Evolutionary conservation across 768 basidiomycete genomes (phyloP), one percentile per base, ranked within the genome.

Genomic region (Dentipellis sp.): DNA sequence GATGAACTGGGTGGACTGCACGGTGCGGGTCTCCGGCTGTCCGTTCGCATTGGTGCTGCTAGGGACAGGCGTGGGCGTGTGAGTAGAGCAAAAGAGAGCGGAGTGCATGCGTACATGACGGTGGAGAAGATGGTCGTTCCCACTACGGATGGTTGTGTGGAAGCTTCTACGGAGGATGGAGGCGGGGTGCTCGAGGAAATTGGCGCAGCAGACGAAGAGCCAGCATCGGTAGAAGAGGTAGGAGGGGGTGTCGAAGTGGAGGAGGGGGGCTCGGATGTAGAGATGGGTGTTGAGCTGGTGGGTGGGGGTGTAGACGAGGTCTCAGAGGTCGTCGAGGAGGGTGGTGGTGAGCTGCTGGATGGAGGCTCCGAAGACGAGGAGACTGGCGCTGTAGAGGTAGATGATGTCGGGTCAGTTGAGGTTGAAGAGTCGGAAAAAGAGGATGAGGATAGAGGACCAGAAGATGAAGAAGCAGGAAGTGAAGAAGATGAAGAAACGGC

Each of bases 1-100:
- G 34, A 68, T 59, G 37, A 70, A 60, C 4, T 66, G 21, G 4
- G 63, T 60, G 35, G 59, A 59, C 17, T 53, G 36, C 5, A 56
- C 37, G 52, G 55, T 62, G 37, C 50, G 52, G 16, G 61, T 62
- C 5, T 57, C 16, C 16, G 52, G 10, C 10, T 50, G 19, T 12
- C 61, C 61, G 56, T 60, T 48, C 16, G 54, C 3, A 34, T 36
- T 46, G 17, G 61, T 60, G 14, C 60, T 29, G 3, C 59, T 62
- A 37, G 16, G 22, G 37, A 19, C 14, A 14, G 48, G 29, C 12
- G 16, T n/a, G 19, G 23, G 17, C 6, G 19, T 17, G 21, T 49
- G 12, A 49, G 48, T 34, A 19, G 22, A 17, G 29, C 2, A 22
- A 10, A 17, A 14, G 48, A 22, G 21, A 14, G 48, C 4, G 17